Base-by-base conservation (phyloP, 2,329 filamentous ascomycete genomes). In the Westerdykella ornata region DNA sequence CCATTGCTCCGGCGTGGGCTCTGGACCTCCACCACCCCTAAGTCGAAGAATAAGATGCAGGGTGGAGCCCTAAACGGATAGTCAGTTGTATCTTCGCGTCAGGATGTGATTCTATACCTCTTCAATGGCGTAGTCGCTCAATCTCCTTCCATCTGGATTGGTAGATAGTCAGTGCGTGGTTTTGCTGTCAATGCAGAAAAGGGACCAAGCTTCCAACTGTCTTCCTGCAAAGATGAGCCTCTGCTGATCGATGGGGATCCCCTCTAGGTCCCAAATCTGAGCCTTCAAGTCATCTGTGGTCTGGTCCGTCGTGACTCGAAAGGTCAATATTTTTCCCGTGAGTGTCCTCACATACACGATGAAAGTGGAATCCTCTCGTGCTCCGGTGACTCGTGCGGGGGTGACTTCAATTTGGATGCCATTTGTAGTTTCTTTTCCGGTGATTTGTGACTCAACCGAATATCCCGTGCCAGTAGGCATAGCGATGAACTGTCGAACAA, bases 231-330 rank as follows among this genome's bases (percentile, higher is more conserved):
- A 95, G 66, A 95, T 94, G 55, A 95, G 68, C 53, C 88, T 88
- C 74, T 95, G 88, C 69, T 95, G 88, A 65, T 94, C 88, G 5
- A 87, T 87, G 28, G 88, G 88, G 43, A 94, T 94, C 17, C 88
- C 88, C 69, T 94, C 88, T 78, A 94, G 94, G 62, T 94, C 88
- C 68, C 94, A 87, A 31, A 94, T 94, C 77, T 94, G 94, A 42
- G 76, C 79, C 81, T 94, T 94, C 33, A 94, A 87, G 47, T 94
- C 90, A 73, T 92, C 87, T 70, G 92, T 92, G 38, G 87, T 92
- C 57, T 92, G 87, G 1, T 78, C 83, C 17, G 72, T 75, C 63
- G 78, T 73, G n/a, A 78, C 75, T 68, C 78, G 75, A 16, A 80
- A 65, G 41, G 75, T 78, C 65, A 80, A 78, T 51, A 75, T 79